Base-by-base conservation (phyloP, 257 asterid species). In the Fraxinus cuspidata region DNA sequence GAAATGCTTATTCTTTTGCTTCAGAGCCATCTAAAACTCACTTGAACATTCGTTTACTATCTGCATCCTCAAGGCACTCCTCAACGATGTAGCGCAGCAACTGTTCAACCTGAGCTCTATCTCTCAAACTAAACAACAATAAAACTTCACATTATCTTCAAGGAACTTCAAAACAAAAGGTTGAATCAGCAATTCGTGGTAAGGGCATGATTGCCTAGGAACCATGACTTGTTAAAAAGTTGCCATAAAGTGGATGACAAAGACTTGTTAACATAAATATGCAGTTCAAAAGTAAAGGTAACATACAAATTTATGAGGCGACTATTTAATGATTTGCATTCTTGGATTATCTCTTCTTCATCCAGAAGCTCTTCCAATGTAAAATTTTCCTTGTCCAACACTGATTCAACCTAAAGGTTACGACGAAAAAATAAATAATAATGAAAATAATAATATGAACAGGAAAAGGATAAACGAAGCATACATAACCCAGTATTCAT, bases 281-380 rank as follows among this genome's bases (percentile, higher is more conserved):
- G 58, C 28, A 73, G 74, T 69, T 28, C 58, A 81, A 78, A 35
- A 44, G 47, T 63, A 27, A 66, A 37, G 40, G 27, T 63, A 67
- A 13, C 85, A 77, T 96, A 96, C 99, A 96, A 96, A 87, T 96
- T 96, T 82, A 96, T 92, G 66, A 96, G 99, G 76, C 99, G 97
- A 68, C 96, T 88, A 88, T 96, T 96, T 72, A 96, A 83, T 77
- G 97, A 94, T 87, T 96, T 96, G 97, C 99, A 96, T 83, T 96
- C 99, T 92, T 96, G 99, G 78, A 96, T 93, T 80, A 92, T 90
- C 88, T 96, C 99, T 84, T 96, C 99, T 87, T 92, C 99, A 77
- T 96, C 99, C 90, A 96, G 84, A 81, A 96, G 99, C 86, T 96
- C 99, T 81, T 96, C 99, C 90, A 96, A 78, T 1, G 97, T 83